A percentile compares a stretch with the other conserved stretches of the same genome.
These are phyloP conservation scores for Citrullus mucosospermus DNA, from an alignment of 306 rosid species.

Conservation along the genomic window DNA sequence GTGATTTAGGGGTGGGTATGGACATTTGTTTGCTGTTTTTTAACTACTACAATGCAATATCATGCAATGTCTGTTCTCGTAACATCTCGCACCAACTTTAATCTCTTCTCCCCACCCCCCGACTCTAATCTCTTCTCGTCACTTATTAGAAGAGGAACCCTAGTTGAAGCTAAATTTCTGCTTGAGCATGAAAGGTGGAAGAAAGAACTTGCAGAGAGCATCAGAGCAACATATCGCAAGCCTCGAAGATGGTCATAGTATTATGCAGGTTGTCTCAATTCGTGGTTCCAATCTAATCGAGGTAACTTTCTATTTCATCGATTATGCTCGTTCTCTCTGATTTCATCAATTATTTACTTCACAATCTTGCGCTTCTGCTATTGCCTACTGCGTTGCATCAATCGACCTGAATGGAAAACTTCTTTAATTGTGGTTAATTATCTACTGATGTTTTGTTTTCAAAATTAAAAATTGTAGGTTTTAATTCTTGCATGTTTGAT, in stretches of 20 bases:
- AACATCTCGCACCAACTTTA: no score
- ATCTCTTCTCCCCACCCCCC: not conserved
- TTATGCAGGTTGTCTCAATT: slow-evolving; percentile 67
- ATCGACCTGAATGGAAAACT: not conserved
- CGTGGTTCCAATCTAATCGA: slow-evolving; percentile 80
- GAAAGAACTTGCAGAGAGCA: slow-evolving; percentile 79
- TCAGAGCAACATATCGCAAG: slow-evolving; percentile 31
- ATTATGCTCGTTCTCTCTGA: not conserved
- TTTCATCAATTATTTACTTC: not conserved
- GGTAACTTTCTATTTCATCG: slow-evolving; percentile 21
- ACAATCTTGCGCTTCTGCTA: not conserved
- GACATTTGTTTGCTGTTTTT: no score
- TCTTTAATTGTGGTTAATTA: not conserved
- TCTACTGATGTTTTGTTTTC: not conserved
- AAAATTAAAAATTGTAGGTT: not conserved
- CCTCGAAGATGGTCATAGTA: slow-evolving; percentile 43
- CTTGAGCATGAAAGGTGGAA: slow-evolving; percentile 62
- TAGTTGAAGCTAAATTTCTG: not conserved
- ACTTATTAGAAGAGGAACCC: not conserved
- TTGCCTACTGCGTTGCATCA: not conserved
- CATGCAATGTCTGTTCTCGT: no score
- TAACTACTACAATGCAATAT: no score
- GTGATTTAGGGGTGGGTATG: no score
- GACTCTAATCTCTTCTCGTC: not conserved
- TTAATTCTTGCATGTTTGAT: not conserved